Percentiles rank a stretch among this genome's conserved stretches.
Evolutionary conservation across 371 early-diverging fungal genomes (phyloP).

Genomic region (Apophysomyces variabilis): DNA sequence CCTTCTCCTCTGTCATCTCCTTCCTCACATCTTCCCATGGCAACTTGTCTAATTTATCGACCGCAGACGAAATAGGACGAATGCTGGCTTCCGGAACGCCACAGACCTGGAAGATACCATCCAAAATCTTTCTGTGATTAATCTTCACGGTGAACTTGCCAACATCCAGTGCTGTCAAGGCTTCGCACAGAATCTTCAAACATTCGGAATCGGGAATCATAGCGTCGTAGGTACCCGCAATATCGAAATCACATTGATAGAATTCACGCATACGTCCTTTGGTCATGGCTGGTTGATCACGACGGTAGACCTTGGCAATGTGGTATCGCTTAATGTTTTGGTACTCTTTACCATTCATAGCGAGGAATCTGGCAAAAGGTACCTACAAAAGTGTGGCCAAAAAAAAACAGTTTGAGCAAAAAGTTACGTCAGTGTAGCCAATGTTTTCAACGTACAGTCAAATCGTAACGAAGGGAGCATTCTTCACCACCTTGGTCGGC

Average conservation of each 20-base stretch:
- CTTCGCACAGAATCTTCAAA: slow-evolving; percentile 82
- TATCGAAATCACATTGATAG: slow-evolving; percentile 99
- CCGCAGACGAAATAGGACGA: slow-evolving; percentile 94
- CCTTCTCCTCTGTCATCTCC: slow-evolving; percentile 94
- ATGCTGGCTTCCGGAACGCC: slow-evolving; percentile 90
- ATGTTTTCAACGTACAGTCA: slow-evolving; percentile 72
- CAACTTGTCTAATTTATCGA: slow-evolving; percentile 99
- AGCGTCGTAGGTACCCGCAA: slow-evolving; percentile 94
- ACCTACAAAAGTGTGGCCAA: slow-evolving; percentile 34
- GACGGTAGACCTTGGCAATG: slow-evolving; percentile 98
- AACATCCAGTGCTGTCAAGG: slow-evolving; percentile 76
- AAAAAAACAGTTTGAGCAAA: too few species aligned
- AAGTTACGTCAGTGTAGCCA: neutral
- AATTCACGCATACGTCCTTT: slow-evolving; percentile 99
- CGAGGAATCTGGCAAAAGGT: slow-evolving; percentile 97
- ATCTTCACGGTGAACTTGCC: slow-evolving; percentile 90
- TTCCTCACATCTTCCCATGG: slow-evolving; percentile 92
- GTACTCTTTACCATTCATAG: slow-evolving; percentile 85
- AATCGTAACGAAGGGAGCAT: slow-evolving; percentile 97
- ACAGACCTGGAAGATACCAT: slow-evolving; percentile 93
- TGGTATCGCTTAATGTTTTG: slow-evolving; percentile 98
- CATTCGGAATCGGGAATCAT: slow-evolving; percentile 99
- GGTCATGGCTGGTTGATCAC: slow-evolving; percentile 99
- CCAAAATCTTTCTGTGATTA: slow-evolving; percentile 96
- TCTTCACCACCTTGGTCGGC: slow-evolving; percentile 99